Percentiles rank a stretch among this genome's conserved stretches.
phyloP scores from a whole-genome alignment of 2,329 filamentous ascomycete species.

The Fusarium anguioides region DNA sequence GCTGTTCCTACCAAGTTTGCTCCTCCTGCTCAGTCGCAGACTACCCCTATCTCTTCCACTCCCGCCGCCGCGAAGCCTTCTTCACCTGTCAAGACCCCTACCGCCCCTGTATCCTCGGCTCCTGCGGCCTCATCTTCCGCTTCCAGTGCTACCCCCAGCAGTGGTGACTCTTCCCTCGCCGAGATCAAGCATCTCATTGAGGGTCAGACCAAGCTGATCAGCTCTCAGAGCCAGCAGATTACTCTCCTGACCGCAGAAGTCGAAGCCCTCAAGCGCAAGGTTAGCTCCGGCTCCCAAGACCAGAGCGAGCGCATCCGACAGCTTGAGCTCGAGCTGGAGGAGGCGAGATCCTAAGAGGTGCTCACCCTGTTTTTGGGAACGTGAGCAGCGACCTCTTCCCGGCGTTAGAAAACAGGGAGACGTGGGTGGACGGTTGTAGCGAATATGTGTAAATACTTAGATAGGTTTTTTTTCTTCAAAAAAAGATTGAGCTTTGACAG shows the following conservation, averaged over 20 bases:
- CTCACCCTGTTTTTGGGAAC: not conserved
- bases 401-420: conserved; percentile 22
- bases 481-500: conserved; percentile 42
- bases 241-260: conserved; percentile 76
- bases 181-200: conserved; percentile 84
- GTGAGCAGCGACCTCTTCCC: conserved; percentile 5
- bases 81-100: conserved; percentile 48
- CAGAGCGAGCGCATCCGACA: conserved; percentile 76
- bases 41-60: conserved; percentile 35
- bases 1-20: conserved; percentile 56
- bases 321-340: conserved; percentile 74
- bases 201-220: conserved; percentile 81
- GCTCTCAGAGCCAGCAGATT: conserved; percentile 81
- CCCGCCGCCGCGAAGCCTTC: conserved; percentile 47
- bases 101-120: conserved; percentile 46
- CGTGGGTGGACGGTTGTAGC: conserved; percentile 35
- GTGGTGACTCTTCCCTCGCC: conserved; percentile 72
- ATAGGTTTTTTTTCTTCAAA: conserved; percentile 22
- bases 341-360: conserved; percentile 63
- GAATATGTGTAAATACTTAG: conserved; percentile 44
- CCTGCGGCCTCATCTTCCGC: conserved; percentile 45
- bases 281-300: conserved; percentile 67
- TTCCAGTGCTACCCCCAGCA: conserved; percentile 46
- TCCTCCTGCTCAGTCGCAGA: conserved; percentile 48
- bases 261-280: conserved; percentile 81